Evolutionary conservation across 2,329 filamentous ascomycete genomes (phyloP), one percentile per base, ranked within the genome.

Genomic region (Neofusicoccum laricinum): DNA sequence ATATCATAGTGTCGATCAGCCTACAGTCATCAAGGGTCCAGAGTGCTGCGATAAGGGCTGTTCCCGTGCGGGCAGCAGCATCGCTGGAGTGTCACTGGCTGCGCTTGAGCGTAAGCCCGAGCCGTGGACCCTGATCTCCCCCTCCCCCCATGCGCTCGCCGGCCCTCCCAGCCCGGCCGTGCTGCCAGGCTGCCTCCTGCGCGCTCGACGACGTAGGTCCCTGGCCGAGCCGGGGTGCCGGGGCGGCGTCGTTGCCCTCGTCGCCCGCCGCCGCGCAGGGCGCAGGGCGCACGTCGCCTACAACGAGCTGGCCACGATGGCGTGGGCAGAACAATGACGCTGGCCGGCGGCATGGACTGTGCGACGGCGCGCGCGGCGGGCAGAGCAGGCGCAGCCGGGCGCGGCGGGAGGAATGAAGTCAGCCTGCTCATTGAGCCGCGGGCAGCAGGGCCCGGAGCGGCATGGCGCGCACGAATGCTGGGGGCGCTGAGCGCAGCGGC

Each of bases 1-100:
- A 59, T 59, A 59, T 59, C 55, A 59, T 59, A 45, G 40, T 46
- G 55, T 19, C 55, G 55, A 59, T 59, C 55, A 21, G n/a, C 30
- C 38, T 7, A 38, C 38, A 32, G 38, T 25, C 38, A 12, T 41
- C 36, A 45, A 59, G 55, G 55, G 55, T 59, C 55, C 55, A 59
- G 25, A 21, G 25, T 6, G 4, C 17, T 25, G 4, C 55, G 55
- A 59, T 59, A 59, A 46, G 55, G 11, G 41, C 40, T 15, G 38
- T 38, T 14, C 53, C 50, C 53, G 40, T 34, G 40, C 40, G 38
- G 25, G 10, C 25, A 14, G 21, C 40, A 10, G 36, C 38, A 58
- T 58, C 53, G 38, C 53, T 58, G 17, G 30, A 2, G 15, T 8
- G 32, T 36, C 36, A 59, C 55, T 46, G 55, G 55, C 30, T 21